Evolutionary conservation across 2,329 filamentous ascomycete genomes (phyloP).

Genomic region (Claviceps sorghi): DNA sequence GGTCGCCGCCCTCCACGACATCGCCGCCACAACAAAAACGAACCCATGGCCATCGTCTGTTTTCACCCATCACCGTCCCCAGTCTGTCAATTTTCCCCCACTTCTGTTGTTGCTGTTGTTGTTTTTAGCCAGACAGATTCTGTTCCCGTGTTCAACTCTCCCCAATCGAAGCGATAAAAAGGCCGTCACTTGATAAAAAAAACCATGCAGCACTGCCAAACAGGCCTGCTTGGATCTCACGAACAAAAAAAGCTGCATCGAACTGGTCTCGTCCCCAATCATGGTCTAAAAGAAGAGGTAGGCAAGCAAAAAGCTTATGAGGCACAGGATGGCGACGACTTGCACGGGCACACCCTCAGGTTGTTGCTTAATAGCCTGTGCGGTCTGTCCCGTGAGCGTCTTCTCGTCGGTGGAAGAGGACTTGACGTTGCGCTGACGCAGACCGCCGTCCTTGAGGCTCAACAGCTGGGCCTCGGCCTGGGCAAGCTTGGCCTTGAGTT

Average conservation of each 20-base stretch:
- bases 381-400: conserved; percentile 30
- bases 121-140: not conserved
- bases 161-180: not conserved
- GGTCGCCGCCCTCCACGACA: not conserved
- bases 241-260: not conserved
- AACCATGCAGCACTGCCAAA: no score
- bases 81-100: not conserved
- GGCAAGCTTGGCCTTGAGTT: conserved; percentile 57
- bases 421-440: conserved; percentile 65
- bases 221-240: not conserved
- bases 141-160: not conserved
- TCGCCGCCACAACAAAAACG: no score
- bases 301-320: conserved; percentile 83
- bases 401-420: conserved; percentile 34
- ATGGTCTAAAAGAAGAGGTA: conserved; percentile 77
- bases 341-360: conserved; percentile 72
- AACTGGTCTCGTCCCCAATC: not conserved
- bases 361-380: conserved; percentile 40
- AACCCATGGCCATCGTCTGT: no score
- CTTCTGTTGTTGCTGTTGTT: not conserved
- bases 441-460: conserved; percentile 54
- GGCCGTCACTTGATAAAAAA: not conserved
- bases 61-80: not conserved
- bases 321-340: conserved; percentile 67
- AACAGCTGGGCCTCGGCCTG: conserved; percentile 63